Percentiles rank a stretch among this genome's conserved stretches.
These are phyloP conservation scores for Nothopassalora personata DNA, from an alignment of 2,329 filamentous ascomycete species.

Conservation along the genomic window DNA sequence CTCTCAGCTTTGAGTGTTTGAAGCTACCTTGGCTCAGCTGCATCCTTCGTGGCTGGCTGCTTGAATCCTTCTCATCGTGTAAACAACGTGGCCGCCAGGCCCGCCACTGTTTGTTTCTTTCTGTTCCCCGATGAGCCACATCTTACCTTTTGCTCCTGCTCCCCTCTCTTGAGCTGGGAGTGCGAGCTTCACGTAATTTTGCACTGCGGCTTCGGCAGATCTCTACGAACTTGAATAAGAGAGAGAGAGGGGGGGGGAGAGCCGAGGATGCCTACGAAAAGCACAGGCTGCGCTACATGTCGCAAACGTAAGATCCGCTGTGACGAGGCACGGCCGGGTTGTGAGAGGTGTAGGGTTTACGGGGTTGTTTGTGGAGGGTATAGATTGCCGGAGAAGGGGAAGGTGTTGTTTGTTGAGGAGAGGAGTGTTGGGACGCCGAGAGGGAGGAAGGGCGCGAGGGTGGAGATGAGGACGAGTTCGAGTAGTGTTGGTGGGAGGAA, in stretches of 20 bases:
- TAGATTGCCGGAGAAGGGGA: slow-evolving; percentile 19
- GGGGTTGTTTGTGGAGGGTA: slow-evolving; percentile 31
- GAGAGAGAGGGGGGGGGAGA: too few relatives aligned
- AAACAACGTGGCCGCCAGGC: too few relatives aligned
- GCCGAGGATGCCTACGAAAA: slow-evolving; percentile 26
- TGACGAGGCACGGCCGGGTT: slow-evolving; percentile 28
- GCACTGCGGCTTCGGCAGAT: too few relatives aligned
- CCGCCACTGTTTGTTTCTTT: too few relatives aligned
- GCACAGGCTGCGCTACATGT: slow-evolving; percentile 29
- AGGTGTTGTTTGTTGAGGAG: slow-evolving; percentile 28
- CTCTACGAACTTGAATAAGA: too few relatives aligned
- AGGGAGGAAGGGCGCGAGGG: not conserved
- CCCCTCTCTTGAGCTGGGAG: not conserved
- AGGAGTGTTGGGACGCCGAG: slow-evolving; percentile 13
- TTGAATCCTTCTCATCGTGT: not conserved
- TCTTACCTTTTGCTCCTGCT: not conserved
- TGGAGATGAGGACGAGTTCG: not conserved
- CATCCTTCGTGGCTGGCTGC: not conserved
- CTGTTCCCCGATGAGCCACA: not conserved
- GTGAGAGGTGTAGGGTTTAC: slow-evolving; percentile 29
- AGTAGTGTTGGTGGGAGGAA: not conserved
- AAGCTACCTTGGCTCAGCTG: not conserved
- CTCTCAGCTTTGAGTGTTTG: not conserved
- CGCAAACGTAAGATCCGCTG: slow-evolving; percentile 32
- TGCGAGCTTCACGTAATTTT: not conserved